These are phyloP conservation scores for Vittaforma corneae DNA, from an alignment of 371 early-diverging fungal species.

Conservation along the genomic window DNA sequence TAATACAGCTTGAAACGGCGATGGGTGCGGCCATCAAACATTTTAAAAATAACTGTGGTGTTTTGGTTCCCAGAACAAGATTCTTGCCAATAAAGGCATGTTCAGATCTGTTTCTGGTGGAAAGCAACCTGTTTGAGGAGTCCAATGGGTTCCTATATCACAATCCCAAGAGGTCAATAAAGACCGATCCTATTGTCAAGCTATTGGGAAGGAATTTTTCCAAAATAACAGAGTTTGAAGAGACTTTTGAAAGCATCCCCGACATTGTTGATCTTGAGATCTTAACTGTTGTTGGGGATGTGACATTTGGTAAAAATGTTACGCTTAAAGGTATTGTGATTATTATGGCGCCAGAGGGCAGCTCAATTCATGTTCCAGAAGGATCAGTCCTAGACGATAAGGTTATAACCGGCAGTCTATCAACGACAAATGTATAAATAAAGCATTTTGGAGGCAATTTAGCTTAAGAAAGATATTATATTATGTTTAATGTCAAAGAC, in stretches of 20 bases:
- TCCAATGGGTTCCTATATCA: constrained; percentile 77
- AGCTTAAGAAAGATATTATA: no score
- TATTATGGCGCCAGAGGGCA: constrained; percentile 87
- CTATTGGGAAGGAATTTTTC: constrained; percentile 86
- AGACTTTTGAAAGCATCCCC: constrained; percentile 79
- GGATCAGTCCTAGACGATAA: constrained; percentile 91
- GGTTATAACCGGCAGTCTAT: constrained; percentile 86
- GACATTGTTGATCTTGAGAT: constrained; percentile 92
- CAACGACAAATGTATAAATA: constrained; percentile 62
- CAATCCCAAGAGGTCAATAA: constrained; percentile 77
- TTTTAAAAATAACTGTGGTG: constrained; percentile 82
- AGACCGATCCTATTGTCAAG: constrained; percentile 80
- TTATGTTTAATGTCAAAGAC: no score
- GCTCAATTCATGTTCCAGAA: constrained; percentile 87
- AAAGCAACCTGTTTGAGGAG: constrained; percentile 79
- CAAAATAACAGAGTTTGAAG: constrained; percentile 66
- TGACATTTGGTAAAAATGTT: constrained; percentile 83
- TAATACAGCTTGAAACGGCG: constrained; percentile 96
- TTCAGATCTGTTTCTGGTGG: constrained; percentile 89
- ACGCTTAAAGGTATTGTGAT: constrained; percentile 87
- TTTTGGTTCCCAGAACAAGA: constrained; percentile 88
- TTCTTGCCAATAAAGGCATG: constrained; percentile 97
- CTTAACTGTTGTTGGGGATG: constrained; percentile 91
- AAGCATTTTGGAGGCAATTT: no score
- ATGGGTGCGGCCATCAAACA: constrained; percentile 97